phyloP scores from a whole-genome alignment of 495 filamentous ascomycete genomes.

The Aspergillus haitiensis region DNA sequence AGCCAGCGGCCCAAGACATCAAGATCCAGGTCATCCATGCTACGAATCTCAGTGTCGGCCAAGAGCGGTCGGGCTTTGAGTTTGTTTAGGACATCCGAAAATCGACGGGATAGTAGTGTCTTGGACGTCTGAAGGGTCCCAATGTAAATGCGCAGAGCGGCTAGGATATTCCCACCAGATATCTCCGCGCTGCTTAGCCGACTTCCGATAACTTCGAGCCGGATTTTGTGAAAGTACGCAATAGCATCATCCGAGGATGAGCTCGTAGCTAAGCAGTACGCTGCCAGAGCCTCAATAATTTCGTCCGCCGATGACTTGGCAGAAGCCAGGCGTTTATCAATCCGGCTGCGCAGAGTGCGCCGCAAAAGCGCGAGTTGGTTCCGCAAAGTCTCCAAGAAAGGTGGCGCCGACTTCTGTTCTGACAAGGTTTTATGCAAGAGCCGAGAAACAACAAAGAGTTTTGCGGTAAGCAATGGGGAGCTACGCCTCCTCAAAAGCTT shows the following conservation, averaged over 20 bases:
- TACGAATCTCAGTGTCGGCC: slow-evolving; percentile 62
- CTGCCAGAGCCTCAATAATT: slow-evolving; percentile 71
- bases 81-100: slow-evolving; percentile 67
- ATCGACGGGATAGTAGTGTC: slow-evolving; percentile 65
- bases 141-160: slow-evolving; percentile 69
- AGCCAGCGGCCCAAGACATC: slow-evolving; percentile 82
- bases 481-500: slow-evolving; percentile 58
- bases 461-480: slow-evolving; percentile 68
- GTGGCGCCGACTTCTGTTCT: slow-evolving; percentile 48
- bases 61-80: slow-evolving; percentile 71
- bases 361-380: slow-evolving; percentile 61
- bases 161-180: slow-evolving; percentile 52
- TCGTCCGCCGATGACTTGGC: slow-evolving; percentile 47
- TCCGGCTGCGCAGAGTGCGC: slow-evolving; percentile 59
- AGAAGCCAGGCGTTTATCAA: slow-evolving; percentile 66
- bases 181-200: slow-evolving; percentile 47
- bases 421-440: slow-evolving; percentile 67
- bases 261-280: slow-evolving; percentile 80
- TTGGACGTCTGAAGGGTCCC: slow-evolving; percentile 77
- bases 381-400: slow-evolving; percentile 61
- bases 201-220: slow-evolving; percentile 63
- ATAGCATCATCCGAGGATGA: slow-evolving; percentile 80
- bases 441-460: slow-evolving; percentile 76
- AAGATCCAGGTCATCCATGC: slow-evolving; percentile 70
- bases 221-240: slow-evolving; percentile 74